These are phyloP conservation scores for Cymbopogon flexuosus DNA, from an alignment of 202 grass and related monocot species.

Conservation along the genomic window DNA sequence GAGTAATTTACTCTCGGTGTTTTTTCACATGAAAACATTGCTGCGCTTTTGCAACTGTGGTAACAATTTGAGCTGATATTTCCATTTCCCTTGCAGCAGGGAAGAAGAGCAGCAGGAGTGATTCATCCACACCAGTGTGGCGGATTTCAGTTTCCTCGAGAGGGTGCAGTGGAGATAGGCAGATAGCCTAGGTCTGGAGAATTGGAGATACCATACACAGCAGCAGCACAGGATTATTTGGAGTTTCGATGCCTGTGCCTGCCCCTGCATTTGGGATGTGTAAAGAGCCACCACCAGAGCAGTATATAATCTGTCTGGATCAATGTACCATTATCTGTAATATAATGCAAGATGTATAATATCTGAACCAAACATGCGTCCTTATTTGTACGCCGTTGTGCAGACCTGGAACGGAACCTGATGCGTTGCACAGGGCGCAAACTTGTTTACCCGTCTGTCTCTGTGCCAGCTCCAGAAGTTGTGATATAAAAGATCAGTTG, in stretches of 20 bases:
- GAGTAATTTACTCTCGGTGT: too few species aligned
- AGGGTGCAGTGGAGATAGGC: background rate
- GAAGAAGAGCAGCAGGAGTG: constrained; percentile 14
- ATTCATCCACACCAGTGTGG: background rate
- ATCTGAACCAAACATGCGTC: background rate
- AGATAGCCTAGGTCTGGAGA: background rate
- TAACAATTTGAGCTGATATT: background rate
- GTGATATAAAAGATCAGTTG: too few species aligned
- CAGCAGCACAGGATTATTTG: background rate
- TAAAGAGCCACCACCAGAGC: background rate
- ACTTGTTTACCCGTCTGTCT: background rate
- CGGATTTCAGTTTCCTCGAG: background rate
- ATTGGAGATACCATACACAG: background rate
- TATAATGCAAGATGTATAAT: background rate
- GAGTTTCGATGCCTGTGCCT: background rate
- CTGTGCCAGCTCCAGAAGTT: background rate
- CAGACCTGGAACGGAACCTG: background rate
- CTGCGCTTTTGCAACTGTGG: too few species aligned
- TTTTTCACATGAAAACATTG: too few species aligned
- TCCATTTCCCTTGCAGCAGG: background rate
- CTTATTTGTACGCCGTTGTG: background rate
- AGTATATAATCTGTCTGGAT: background rate
- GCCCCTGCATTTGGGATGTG: background rate
- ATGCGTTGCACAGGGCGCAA: background rate
- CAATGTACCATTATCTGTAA: constrained; percentile 1